These are phyloP conservation scores for Cephaloascus fragrans DNA, from an alignment of 805 yeast species.

Conservation along the genomic window DNA sequence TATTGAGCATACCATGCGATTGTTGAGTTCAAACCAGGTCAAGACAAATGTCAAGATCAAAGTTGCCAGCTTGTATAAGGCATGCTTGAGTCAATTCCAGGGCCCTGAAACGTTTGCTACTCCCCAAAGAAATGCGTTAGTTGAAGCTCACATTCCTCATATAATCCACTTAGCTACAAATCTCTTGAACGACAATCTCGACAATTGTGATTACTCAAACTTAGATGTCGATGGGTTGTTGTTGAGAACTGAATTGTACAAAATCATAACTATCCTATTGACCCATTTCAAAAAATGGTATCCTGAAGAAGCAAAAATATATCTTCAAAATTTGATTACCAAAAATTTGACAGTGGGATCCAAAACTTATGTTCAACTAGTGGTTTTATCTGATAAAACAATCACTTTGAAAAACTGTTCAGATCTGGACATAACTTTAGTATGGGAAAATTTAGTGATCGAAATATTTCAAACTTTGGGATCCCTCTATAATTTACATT, in stretches of 20 bases:
- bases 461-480: constrained; percentile 23
- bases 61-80: constrained; percentile 41
- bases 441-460: constrained; percentile 13
- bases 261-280: constrained; percentile 11
- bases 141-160: constrained; percentile 15
- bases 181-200: constrained; percentile 6
- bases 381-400: neutral
- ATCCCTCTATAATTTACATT: constrained; percentile 11
- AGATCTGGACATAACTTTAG: constrained; percentile 8
- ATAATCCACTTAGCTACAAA: constrained; percentile 12
- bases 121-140: constrained; percentile 23
- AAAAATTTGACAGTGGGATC: neutral
- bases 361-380: neutral
- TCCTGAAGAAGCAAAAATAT: neutral
- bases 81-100: constrained; percentile 43
- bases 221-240: constrained; percentile 7
- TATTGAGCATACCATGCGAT: constrained; percentile 35
- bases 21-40: constrained; percentile 21
- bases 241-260: constrained; percentile 16
- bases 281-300: neutral
- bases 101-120: constrained; percentile 35
- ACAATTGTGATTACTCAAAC: constrained; percentile 3
- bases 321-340: neutral
- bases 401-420: neutral
- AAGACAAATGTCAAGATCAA: constrained; percentile 31